Conservation (phyloP, 2,329 filamentous ascomycete species). For the Microdochium bolleyi region DNA sequence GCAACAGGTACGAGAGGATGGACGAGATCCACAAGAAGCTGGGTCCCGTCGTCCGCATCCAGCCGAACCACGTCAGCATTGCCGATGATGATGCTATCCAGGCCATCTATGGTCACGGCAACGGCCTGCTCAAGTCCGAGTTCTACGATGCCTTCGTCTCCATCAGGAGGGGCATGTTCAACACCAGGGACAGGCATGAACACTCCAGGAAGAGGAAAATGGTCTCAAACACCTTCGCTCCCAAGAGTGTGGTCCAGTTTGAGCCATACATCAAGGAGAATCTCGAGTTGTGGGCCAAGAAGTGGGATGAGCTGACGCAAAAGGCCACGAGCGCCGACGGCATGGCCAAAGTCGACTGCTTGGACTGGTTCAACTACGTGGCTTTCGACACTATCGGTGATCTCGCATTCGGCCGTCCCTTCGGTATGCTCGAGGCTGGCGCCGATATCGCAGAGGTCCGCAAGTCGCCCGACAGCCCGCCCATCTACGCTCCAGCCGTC, state of each 20-base stretch:
- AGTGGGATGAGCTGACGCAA: constrained; percentile 59
- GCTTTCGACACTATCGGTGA: constrained; percentile 47
- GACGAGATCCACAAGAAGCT: constrained; percentile 66
- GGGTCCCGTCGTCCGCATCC: constrained; percentile 74
- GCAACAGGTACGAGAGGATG: constrained; percentile 57
- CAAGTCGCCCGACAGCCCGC: constrained; percentile 47
- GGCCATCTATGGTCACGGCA: constrained; percentile 71
- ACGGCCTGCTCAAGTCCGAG: constrained; percentile 68
- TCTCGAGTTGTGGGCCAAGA: constrained; percentile 61
- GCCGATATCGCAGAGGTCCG: constrained; percentile 71
- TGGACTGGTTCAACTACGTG: constrained; percentile 73
- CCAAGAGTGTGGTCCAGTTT: constrained; percentile 74
- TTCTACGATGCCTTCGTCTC: constrained; percentile 92
- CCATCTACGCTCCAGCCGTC: constrained; percentile 69
- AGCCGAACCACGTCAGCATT: constrained; percentile 77
- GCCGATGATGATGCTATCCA: constrained; percentile 73
- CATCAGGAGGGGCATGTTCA: constrained; percentile 80
- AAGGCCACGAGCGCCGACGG: constrained; percentile 35
- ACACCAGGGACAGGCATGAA: constrained; percentile 73
- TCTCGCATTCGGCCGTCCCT: constrained; percentile 67
- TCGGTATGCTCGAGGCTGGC: constrained; percentile 75
- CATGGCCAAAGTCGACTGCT: constrained; percentile 60
- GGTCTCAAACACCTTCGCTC: constrained; percentile 77
- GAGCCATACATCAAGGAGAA: constrained; percentile 84
- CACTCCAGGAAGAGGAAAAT: constrained; percentile 87